Percentiles rank a stretch among this genome's conserved stretches.
phyloP scores from a whole-genome alignment of 768 basidiomycete species.

The Daedaleopsis nitida region DNA sequence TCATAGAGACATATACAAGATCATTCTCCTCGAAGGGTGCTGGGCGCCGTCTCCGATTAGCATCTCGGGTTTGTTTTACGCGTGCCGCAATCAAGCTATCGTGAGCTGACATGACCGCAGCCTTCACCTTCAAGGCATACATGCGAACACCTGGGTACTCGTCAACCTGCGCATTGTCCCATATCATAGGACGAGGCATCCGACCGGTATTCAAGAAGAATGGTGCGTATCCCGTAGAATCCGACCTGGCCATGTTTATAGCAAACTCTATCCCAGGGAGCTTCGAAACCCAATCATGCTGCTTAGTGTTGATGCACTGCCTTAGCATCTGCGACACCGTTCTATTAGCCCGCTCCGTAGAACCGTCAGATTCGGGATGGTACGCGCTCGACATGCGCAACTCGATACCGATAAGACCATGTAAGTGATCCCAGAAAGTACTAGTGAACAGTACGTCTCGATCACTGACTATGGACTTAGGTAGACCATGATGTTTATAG shows the following conservation, averaged over 20 bases:
- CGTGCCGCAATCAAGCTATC: constrained; percentile 38
- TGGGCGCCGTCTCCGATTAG: constrained; percentile 28
- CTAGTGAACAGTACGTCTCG: constrained; percentile 37
- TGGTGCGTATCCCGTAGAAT: constrained; percentile 37
- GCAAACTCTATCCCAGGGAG: constrained; percentile 41
- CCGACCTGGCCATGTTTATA: constrained; percentile 34
- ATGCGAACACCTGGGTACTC: constrained; percentile 27
- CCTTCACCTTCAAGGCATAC: constrained; percentile 27
- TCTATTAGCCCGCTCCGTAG: constrained; percentile 22
- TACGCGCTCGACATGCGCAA: constrained; percentile 30
- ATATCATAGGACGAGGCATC: constrained; percentile 28
- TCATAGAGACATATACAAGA: constrained; percentile 38
- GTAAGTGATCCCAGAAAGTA: constrained; percentile 33
- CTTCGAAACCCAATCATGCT: constrained; percentile 33
- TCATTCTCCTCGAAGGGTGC: constrained; percentile 25
- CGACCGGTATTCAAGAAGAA: constrained; percentile 29
- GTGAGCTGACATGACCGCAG: constrained; percentile 34
- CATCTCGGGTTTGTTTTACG: constrained; percentile 31
- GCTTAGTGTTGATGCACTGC: constrained; percentile 5
- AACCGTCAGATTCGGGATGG: constrained; percentile 36
- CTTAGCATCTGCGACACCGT: constrained; percentile 21
- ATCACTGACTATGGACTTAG: constrained; percentile 30
- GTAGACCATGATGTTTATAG: constrained; percentile 39
- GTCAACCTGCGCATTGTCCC: constrained; percentile 15
- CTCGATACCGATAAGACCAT: constrained; percentile 21